Evolutionary conservation across 371 early-diverging fungal genomes (phyloP).

Genomic region (Actinomortierella ambigua): DNA sequence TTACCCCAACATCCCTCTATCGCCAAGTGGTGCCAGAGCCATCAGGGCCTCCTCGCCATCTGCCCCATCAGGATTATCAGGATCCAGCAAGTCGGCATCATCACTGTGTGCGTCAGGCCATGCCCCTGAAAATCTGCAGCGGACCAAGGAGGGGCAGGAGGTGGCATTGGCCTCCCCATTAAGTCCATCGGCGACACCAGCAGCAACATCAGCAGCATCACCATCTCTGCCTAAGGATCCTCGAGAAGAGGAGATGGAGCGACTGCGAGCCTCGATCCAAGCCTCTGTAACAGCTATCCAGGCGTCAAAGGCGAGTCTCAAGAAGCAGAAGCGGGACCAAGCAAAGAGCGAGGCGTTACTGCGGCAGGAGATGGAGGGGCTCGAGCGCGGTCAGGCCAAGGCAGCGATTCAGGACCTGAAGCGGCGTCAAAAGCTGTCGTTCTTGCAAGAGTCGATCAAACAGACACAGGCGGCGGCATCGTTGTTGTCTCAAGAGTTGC

Average conservation of each 20-base stretch:
- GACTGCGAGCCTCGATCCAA: constrained; percentile 23
- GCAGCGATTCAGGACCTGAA: constrained; percentile 37
- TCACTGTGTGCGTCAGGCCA: no score
- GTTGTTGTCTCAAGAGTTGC: constrained; percentile 13
- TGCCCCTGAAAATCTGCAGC: no score
- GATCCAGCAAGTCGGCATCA: no score
- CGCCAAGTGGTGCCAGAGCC: no score
- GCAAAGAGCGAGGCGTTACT: constrained; percentile 23
- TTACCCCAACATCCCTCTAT: background rate
- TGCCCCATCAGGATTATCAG: no score
- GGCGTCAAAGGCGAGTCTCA: constrained; percentile 16
- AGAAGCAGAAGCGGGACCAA: constrained; percentile 45
- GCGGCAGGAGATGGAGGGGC: constrained; percentile 40
- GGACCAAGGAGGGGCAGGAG: no score
- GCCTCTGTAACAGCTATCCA: constrained; percentile 14
- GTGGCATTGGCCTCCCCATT: no score
- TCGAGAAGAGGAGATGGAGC: constrained; percentile 6
- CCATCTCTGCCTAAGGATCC: no score
- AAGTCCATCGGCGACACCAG: no score
- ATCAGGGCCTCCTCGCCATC: no score
- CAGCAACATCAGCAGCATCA: no score
- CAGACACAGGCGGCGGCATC: constrained; percentile 26
- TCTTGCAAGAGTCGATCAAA: constrained; percentile 42
- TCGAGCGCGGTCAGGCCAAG: constrained; percentile 41
- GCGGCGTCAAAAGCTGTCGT: constrained; percentile 40